Base-by-base conservation (phyloP, 2,329 filamentous ascomycete species). In the Microdochium trichocladiopsis region DNA sequence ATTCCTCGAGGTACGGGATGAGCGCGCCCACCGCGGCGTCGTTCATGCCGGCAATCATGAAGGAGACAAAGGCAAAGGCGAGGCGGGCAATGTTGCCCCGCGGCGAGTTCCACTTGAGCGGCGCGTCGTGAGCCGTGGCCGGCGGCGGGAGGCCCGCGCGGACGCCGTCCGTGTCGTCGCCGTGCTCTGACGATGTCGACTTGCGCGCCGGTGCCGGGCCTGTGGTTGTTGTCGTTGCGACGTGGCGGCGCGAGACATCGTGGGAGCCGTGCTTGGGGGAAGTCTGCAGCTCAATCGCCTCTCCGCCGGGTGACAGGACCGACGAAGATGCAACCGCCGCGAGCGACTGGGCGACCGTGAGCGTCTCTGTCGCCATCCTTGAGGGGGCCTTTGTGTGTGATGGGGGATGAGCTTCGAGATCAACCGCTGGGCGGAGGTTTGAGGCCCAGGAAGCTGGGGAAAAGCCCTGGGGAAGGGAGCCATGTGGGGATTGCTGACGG, bases 1-100 rank as follows among this genome's bases (percentile, higher is more conserved):
- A 86, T 12, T 66, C 66, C 69, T 85, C 81, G 41, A 86, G 72
- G 77, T 82, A 47, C 18, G 41, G 24, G 25, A 45, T 23, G 37
- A 55, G 37, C 28, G 52, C 49, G 12, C 52, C 54, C 18, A 51
- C 37, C 11, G 54, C 49, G 9, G 54, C 54, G 43, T 53, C 51
- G 31, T 52, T 51, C 54, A 53, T 56, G 14, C 54, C 54, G 28
- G 52, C 49, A 25, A 56, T 53, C 12, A 56, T 45, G 50, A 56
- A 53, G 24, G 41, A 45, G 3, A 45, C 6, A 18, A 45, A 45
- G 41, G 41, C 41, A 45, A 45, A 45, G 41, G 41, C 41, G 6
- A 45, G 41, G n/a, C 41, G 41, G 6, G n/a, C 41, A 45, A 45
- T 45, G 41, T 45, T 45, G 41, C 41, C 41, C 14, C 41, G 41